phyloP scores from a whole-genome alignment of 345 rosid genomes.

The Melaleuca alternifolia region DNA sequence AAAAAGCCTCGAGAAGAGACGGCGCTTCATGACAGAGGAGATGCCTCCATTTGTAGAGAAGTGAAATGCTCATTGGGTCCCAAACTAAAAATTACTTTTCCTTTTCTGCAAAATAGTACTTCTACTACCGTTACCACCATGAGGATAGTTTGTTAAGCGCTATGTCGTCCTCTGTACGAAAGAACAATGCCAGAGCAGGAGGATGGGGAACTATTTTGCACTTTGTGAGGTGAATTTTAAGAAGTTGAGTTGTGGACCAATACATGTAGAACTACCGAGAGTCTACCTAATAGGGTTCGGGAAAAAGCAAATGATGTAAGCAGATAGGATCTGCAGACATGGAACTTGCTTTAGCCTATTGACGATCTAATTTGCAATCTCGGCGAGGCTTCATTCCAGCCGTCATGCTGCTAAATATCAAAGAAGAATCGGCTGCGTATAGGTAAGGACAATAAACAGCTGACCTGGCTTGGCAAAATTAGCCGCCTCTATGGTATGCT shows the following conservation, averaged over 20 bases:
- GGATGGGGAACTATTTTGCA: neutral
- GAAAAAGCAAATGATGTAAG: too few species aligned
- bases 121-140: too few species aligned
- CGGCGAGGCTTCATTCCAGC: neutral
- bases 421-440: neutral
- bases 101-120: too few species aligned
- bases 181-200: neutral
- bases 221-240: neutral
- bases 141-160: too few species aligned
- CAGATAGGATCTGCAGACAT: too few species aligned
- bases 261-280: conserved; percentile 27
- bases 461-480: neutral
- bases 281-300: too few species aligned
- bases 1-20: neutral
- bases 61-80: conserved; percentile 5
- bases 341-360: too few species aligned
- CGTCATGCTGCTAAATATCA: neutral
- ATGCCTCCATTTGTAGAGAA: neutral
- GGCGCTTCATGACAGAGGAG: neutral
- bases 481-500: neutral
- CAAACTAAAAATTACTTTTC: too few species aligned
- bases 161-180: neutral
- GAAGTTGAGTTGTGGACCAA: neutral
- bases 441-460: neutral
- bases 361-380: too few species aligned